Evolutionary conservation across 345 rosid species (phyloP).

Genomic region (Citrus cavaleriei): DNA sequence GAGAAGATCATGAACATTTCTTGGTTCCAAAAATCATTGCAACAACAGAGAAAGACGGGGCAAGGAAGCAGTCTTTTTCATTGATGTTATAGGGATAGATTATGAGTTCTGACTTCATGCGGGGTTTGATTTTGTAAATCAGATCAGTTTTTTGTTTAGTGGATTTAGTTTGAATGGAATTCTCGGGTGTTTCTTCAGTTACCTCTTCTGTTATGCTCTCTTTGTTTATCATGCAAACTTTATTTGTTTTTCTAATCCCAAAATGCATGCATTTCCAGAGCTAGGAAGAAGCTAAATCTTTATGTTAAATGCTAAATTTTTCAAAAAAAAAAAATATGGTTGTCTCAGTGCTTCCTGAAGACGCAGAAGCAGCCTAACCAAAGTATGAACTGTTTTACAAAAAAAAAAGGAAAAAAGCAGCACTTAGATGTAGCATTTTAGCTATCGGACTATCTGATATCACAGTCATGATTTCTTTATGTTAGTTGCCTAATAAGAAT

Average conservation of each 20-base stretch:
- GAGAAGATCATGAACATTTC: constrained; percentile 36
- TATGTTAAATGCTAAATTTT: background rate
- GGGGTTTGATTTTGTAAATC: constrained; percentile 1
- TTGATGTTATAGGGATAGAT: background rate
- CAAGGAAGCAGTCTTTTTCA: constrained; percentile 18
- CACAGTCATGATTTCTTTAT: background rate
- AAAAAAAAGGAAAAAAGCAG: too few species aligned
- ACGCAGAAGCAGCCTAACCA: background rate
- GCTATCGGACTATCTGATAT: background rate
- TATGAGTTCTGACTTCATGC: background rate
- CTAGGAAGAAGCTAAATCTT: background rate
- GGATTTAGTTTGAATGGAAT: background rate
- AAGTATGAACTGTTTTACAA: too few species aligned
- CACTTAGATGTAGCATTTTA: too few species aligned
- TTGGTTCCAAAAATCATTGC: constrained; percentile 54
- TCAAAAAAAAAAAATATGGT: background rate
- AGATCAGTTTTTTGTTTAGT: background rate
- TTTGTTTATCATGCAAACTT: background rate
- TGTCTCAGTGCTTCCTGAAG: background rate
- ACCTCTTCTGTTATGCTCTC: background rate
- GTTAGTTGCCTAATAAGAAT: background rate
- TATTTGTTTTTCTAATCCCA: background rate
- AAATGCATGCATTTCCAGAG: background rate
- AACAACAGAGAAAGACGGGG: constrained; percentile 10
- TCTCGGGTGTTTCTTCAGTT: background rate